Base-by-base conservation (phyloP, 208 protist genomes). In the Crithidia sp. region DNA sequence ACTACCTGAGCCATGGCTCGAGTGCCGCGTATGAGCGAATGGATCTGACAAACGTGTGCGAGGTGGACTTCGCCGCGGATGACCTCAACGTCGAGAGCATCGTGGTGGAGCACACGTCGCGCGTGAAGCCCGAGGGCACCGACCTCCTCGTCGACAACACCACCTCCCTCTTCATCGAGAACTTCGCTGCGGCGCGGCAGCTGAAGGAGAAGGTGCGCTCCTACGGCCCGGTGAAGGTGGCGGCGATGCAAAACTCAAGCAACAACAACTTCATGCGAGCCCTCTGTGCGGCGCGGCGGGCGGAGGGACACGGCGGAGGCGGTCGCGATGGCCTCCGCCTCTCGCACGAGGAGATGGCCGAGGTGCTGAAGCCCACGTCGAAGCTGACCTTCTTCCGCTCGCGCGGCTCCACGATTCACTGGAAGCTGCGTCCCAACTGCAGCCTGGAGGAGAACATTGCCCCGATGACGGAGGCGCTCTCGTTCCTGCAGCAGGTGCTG, bases 1-100 rank as follows among this genome's bases (percentile, higher is more conserved):
- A 91, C 68, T 80, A 90, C 49, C 86, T 93, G 67, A 78, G 87
- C 43, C 85, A 91, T 76, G 89, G 89, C 76, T 90, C 86, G 14
- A 92, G 83, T 9, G 86, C 84, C 66, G 87, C 83, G 50, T 94
- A 96, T 77, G 88, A 93, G 68, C 83, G 78, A 53, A 92, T 92
- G 80, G 91, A 96, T 72, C 76, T 96, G 9, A 90, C 88, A 3
- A 77, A 93, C 65, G 84, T 94, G 3, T 96, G 91, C 75, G 81
- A 91, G 77, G 79, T 85, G 36, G 91, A 96, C 76, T 87, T 83
- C 73, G 85, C 83, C 49, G 87, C 91, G 28, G 86, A 93, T 60
- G 91, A 96, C 66, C 85, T 90, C 60, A 93, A 93, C 70, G 87
- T 96, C 66, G 91, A 96, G 72, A 87, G 85, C 67, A 96, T 96